Base-by-base conservation (phyloP, 1,284 basidiomycete genomes). In the Marasmius sp. region DNA sequence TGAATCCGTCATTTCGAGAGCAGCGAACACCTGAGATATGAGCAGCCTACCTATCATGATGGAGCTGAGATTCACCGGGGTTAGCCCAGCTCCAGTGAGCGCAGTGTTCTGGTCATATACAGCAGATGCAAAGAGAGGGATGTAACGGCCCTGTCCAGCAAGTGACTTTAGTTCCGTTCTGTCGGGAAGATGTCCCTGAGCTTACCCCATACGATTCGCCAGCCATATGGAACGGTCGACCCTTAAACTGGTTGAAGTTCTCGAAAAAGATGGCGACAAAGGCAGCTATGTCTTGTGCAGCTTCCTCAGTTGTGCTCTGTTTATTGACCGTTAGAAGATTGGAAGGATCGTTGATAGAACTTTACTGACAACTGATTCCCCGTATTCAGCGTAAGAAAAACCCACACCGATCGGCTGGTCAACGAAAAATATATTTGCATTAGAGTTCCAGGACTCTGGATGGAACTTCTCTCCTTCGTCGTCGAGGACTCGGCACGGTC, bases 381-480 rank as follows among this genome's bases (percentile, higher is more conserved):
- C 89, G 67, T 88, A 82, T 33, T 91, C 86, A 0, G 88, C 85
- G 66, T 92, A 91, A 0, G 86, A 89, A 74, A 87, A 93, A 5
- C 91, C 91, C 16, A 83, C 81, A 6, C 85, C 84, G 50, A 85
- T 74, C 2, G 86, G 86, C 66, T 87, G 85, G 70, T 91, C 89
- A 55, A 91, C 75, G 72, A 91, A 27, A 5, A 27, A 27, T 27
- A 27, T 27, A 27, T 27, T 27, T 27, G 27, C 27, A 27, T 27
- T 27, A 22, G 79, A 77, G 68, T 88, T 91, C 90, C 89, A 92
- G 0, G 83, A 80, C 64, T 88, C 80, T 0, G 82, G 82, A 66
- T 89, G 83, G 69, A 77, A 83, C 34, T 76, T 78, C 1, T 83
- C 74, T 18, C 76, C 77, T 52, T 81, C 78, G 0, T 68, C 72